Evolutionary conservation across 176 grass and related monocot genomes (phyloP).

Genomic region (Lolium multiflorum): DNA sequence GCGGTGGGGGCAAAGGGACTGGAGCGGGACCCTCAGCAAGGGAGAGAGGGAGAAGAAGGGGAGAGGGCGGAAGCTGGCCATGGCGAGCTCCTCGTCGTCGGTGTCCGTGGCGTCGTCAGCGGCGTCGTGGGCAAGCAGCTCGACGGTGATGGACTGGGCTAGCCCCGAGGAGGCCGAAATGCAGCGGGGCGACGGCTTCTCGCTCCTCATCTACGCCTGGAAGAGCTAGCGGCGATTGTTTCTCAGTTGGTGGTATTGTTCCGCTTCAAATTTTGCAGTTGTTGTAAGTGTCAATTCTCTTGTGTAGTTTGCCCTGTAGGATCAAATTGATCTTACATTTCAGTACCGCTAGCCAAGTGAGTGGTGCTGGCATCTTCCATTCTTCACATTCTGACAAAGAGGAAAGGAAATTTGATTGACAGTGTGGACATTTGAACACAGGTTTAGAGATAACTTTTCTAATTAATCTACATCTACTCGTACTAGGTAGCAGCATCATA

Average conservation of each 20-base stretch:
- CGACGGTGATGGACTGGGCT: constrained; percentile 69
- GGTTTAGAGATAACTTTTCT: too few species aligned
- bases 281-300: neutral
- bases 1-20: constrained; percentile 53
- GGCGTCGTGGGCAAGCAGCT: constrained; percentile 68
- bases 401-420: too few species aligned
- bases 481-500: neutral
- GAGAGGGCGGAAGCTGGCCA: constrained; percentile 47
- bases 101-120: constrained; percentile 64
- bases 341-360: too few species aligned
- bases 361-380: neutral
- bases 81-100: constrained; percentile 69
- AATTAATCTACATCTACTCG: too few species aligned
- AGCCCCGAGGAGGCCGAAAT: constrained; percentile 51
- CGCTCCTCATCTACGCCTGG: constrained; percentile 84
- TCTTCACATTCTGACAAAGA: too few species aligned
- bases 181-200: constrained; percentile 67
- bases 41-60: constrained; percentile 47
- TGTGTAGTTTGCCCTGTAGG: neutral
- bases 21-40: constrained; percentile 71
- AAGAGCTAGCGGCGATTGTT: constrained; percentile 51
- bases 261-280: neutral
- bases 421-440: too few species aligned
- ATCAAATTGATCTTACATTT: neutral
- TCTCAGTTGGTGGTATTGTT: neutral